phyloP scores from a whole-genome alignment of 257 asterid genomes.

The Forsythia suspensa region DNA sequence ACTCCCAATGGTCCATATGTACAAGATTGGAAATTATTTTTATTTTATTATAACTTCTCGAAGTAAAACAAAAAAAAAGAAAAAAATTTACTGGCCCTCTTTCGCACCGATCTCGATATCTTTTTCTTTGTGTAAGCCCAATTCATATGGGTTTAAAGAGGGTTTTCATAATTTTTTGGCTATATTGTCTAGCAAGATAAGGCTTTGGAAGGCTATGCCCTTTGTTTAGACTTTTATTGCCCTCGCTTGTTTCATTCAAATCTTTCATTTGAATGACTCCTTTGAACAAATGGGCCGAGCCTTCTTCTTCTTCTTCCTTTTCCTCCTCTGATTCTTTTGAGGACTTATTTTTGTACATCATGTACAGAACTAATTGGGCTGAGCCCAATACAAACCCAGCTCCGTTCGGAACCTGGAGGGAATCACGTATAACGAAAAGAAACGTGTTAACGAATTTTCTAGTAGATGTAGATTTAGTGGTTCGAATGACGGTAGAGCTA shows the following conservation, averaged over 20 bases:
- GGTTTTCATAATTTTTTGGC: constrained; percentile 34
- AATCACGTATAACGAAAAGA: neutral
- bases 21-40: neutral
- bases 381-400: constrained; percentile 57
- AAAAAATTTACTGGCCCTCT: neutral
- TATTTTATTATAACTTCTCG: neutral
- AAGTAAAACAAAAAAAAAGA: neutral
- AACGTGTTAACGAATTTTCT: neutral
- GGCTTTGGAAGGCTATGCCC: constrained; percentile 50
- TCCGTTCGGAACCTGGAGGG: constrained; percentile 61
- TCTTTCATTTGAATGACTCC: constrained; percentile 33
- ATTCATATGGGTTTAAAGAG: constrained; percentile 35
- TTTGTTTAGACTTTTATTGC: constrained; percentile 28
- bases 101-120: constrained; percentile 18
- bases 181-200: constrained; percentile 31
- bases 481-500: no score
- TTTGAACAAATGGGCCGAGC: constrained; percentile 35
- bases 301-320: constrained; percentile 36
- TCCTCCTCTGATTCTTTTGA: constrained; percentile 14
- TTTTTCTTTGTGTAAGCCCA: constrained; percentile 3
- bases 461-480: neutral
- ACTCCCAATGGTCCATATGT: neutral
- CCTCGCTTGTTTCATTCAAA: constrained; percentile 14
- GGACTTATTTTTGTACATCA: constrained; percentile 35
- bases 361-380: constrained; percentile 47